Percentiles rank a stretch among this genome's conserved stretches.
phyloP scores from a whole-genome alignment of 257 asterid genomes.

The Penstemon newberryi region DNA sequence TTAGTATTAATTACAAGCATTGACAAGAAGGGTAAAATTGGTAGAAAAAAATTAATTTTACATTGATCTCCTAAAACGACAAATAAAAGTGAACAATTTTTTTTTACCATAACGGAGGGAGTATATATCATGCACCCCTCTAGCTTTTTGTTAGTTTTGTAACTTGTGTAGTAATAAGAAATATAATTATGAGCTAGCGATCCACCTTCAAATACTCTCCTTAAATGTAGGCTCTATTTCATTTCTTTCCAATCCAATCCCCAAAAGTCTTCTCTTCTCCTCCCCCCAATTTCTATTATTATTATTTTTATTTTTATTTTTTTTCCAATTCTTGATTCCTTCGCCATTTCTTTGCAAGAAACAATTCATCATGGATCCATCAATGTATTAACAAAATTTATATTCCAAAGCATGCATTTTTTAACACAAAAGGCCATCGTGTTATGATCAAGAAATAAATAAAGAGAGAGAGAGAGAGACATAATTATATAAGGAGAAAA shows the following conservation, averaged over 20 bases:
- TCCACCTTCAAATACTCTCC: slow-evolving; percentile 53
- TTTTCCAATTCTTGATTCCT: slow-evolving; percentile 4
- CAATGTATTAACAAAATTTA: neutral
- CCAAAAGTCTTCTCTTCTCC: slow-evolving; percentile 1
- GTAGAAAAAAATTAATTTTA: no score
- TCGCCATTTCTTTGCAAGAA: neutral
- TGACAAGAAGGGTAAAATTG: no score
- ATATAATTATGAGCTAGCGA: slow-evolving; percentile 7
- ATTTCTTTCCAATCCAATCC: slow-evolving; percentile 29
- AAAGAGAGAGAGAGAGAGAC: neutral
- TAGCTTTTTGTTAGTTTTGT: no score
- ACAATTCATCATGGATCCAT: neutral
- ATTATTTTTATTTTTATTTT: neutral
- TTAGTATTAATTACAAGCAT: no score
- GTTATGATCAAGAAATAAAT: slow-evolving; percentile 12
- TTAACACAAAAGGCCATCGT: neutral
- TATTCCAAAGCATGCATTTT: neutral
- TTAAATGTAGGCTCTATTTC: slow-evolving; percentile 38
- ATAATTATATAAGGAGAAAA: neutral
- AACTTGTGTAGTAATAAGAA: neutral
- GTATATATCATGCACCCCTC: no score
- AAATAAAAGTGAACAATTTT: no score
- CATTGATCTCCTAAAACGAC: no score
- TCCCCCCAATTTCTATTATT: neutral
- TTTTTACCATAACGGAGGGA: no score